Evolutionary conservation across 1,139 yeast species (phyloP).

Genomic region (Geotrichum siamense): DNA sequence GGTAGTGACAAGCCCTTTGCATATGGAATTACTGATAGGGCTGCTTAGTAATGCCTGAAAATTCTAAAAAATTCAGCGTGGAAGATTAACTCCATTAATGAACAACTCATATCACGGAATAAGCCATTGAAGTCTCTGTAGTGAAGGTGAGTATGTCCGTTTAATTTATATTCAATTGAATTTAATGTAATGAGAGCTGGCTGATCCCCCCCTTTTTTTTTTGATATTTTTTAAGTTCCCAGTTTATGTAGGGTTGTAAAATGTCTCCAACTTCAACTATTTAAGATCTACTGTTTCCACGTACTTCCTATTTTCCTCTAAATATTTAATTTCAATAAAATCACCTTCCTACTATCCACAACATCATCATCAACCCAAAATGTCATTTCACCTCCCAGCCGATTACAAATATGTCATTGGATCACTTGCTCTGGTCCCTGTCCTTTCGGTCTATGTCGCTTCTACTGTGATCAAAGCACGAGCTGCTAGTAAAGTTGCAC

Average conservation of each 20-base stretch:
- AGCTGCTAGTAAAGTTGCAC: conserved; percentile 13
- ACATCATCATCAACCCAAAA: conserved; percentile 5
- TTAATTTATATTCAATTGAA: too few species aligned
- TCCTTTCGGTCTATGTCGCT: conserved; percentile 16
- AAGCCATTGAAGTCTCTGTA: too few species aligned
- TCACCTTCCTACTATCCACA: background rate
- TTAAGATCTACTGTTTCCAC: too few species aligned
- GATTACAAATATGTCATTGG: conserved; percentile 20
- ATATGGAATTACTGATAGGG: too few species aligned
- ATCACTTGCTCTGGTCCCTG: conserved; percentile 18
- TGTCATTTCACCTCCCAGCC: conserved; percentile 14
- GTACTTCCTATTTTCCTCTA: too few species aligned
- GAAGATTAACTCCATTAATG: too few species aligned
- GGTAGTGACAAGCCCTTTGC: too few species aligned
- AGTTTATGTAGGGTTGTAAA: background rate
- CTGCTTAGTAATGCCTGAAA: too few species aligned
- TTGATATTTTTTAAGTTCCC: background rate
- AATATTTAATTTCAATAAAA: background rate
- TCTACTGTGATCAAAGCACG: conserved; percentile 16
- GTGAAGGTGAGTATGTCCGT: too few species aligned
- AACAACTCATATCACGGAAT: too few species aligned
- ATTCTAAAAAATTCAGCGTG: too few species aligned
- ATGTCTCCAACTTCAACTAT: too few species aligned
- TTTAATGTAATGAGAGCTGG: background rate
- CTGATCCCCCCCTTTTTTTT: background rate